Evolutionary conservation across 805 yeast genomes (phyloP), one percentile per base, ranked within the genome.

Genomic region (Hanseniaspora pseudoguilliermondii): DNA sequence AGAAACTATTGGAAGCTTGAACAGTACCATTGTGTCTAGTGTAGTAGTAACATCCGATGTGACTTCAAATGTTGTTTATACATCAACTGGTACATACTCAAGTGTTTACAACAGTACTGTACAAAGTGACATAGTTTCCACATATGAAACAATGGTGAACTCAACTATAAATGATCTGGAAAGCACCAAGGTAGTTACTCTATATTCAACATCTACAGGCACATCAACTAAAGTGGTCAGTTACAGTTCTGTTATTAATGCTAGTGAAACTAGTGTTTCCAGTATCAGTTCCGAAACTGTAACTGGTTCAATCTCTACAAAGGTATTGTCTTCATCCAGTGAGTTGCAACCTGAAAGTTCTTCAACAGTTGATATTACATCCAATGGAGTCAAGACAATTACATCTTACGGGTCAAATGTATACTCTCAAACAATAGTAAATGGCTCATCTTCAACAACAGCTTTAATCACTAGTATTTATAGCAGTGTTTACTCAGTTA

Each of bases 321-420:
- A 32, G 2, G 7, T 11, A 2, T 11, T 32, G 35, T 27, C 38
- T 27, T 8, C 40, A 8, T 15, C 10, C 15, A 46, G 35, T 15
- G 5, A 8, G 5, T n/a, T 34, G 10, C 27, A 16, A 43, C 18
- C 48, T 32, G 35, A 32, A 20, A 20, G n/a, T 1, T 10, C 23
- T 35, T 32, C 50, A 6, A 23, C 6, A 3, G 18, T 21, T 10
- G 42, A 35, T 3, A 41, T 48, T 16, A 7, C 9, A 29, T 11
- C 36, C 15, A 35, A 25, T 5, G 25, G 38, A 18, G 34, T 38
- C 23, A 47, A 39, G 23, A 10, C 40, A 3, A 32, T 47, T 16
- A 53, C 49, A 21, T 46, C 56, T 10, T 46, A 27, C 47, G 56
- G 50, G 23, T 54, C 57, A n/a, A 47, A 36, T 32, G n/a, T 34